phyloP scores from a whole-genome alignment of 2,329 filamentous ascomycete species.

The Diaporthe helianthi region DNA sequence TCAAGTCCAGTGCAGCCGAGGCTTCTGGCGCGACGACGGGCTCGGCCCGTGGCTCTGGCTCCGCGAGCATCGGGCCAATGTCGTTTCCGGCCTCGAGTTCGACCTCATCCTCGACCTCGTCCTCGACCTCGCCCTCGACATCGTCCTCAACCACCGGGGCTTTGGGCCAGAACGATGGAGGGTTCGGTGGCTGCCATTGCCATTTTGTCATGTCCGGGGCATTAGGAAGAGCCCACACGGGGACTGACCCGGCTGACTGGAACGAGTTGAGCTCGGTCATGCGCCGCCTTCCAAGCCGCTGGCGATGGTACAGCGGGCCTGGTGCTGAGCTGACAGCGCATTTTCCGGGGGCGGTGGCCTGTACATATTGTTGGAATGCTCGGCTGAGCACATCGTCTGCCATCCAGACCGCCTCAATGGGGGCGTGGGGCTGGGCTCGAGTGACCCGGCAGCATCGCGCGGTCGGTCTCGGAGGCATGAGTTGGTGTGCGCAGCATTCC shows the following conservation, averaged over 20 bases:
- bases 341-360: conserved; percentile 41
- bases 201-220: conserved; percentile 54
- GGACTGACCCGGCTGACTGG: conserved; percentile 47
- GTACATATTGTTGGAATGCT: conserved; percentile 57
- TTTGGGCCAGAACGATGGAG: conserved; percentile 27
- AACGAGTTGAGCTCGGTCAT: conserved; percentile 58
- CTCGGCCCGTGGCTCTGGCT: background rate
- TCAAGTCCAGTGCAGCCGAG: background rate
- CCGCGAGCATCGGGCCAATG: background rate
- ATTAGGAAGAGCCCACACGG: conserved; percentile 56
- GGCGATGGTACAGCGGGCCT: conserved; percentile 62
- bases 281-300: conserved; percentile 58
- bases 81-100: background rate
- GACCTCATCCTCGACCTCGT: background rate
- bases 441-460: conserved; percentile 51
- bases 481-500: background rate
- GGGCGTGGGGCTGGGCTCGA: conserved; percentile 48
- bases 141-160: background rate
- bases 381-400: conserved; percentile 61
- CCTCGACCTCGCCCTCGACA: background rate
- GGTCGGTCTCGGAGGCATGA: conserved; percentile 36
- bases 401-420: conserved; percentile 62
- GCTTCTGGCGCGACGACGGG: background rate
- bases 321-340: conserved; percentile 51
- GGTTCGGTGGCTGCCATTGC: conserved; percentile 58